phyloP scores from a whole-genome alignment of 495 filamentous ascomycete genomes.

The Tuber borchii region DNA sequence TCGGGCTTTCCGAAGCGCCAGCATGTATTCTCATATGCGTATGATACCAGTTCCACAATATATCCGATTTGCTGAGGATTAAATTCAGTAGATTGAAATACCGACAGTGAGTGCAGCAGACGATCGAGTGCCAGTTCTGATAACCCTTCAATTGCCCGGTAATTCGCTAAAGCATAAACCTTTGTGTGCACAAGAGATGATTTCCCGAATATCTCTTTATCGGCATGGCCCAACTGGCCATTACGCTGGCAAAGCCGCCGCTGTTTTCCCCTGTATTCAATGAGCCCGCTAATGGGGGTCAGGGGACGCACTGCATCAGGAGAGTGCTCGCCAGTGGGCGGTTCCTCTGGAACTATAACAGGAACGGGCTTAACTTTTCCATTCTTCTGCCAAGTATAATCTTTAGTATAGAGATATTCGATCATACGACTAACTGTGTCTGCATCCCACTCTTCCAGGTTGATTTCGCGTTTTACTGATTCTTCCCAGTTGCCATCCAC shows the following conservation, averaged over 20 bases:
- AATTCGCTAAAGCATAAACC: conserved; percentile 19
- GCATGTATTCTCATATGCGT: conserved; percentile 18
- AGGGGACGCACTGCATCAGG: not conserved
- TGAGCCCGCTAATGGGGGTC: not conserved
- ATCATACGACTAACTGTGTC: conserved; percentile 78
- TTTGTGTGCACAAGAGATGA: conserved; percentile 11
- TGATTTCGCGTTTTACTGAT: conserved; percentile 52
- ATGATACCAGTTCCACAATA: not conserved
- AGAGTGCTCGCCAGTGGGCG: not conserved
- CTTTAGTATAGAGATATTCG: conserved; percentile 80
- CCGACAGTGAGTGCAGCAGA: conserved; percentile 6
- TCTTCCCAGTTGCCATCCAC: conserved; percentile 10
- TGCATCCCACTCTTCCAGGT: conserved; percentile 62
- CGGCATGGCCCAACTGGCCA: not conserved
- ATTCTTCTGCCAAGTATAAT: conserved; percentile 66
- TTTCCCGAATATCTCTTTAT: not conserved
- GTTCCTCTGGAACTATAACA: not conserved
- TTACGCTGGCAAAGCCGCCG: too few relatives aligned
- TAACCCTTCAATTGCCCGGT: not conserved
- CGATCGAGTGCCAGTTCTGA: conserved; percentile 4
- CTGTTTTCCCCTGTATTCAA: too few relatives aligned
- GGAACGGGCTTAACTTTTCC: not conserved
- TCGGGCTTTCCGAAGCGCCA: not conserved
- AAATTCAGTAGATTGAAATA: not conserved
- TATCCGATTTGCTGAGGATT: not conserved